A percentile compares a stretch with the other conserved stretches of the same genome.
phyloP scores from a whole-genome alignment of 176 grass and related monocot genomes.

The Eragrostis curvula region DNA sequence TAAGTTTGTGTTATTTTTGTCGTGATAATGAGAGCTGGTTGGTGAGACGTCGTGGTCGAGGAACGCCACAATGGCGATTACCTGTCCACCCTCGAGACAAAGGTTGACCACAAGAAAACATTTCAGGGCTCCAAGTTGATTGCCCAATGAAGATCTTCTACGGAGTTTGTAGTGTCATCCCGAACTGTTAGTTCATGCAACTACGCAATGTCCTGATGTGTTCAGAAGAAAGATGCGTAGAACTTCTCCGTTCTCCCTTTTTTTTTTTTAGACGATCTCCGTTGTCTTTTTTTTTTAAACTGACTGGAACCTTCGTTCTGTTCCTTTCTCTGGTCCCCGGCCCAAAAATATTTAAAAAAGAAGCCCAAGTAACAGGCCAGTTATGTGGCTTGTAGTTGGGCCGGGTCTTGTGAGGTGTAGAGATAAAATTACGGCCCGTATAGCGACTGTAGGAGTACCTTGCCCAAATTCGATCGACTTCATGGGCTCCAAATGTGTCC shows the following conservation, averaged over 20 bases:
- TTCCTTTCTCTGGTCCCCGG: no score
- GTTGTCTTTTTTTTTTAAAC: no score
- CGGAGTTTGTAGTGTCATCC: background rate
- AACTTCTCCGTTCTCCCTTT: background rate
- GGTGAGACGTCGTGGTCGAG: constrained; percentile 4
- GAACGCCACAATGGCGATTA: background rate
- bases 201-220: no score
- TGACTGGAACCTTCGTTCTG: no score
- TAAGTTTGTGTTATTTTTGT: background rate
- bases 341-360: no score
- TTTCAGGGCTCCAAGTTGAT: background rate
- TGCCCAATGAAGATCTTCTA: background rate
- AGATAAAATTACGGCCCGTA: background rate
- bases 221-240: background rate
- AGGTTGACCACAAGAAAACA: background rate
- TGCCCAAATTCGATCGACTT: background rate
- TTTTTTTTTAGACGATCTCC: no score
- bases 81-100: background rate
- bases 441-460: no score
- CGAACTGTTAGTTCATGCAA: background rate
- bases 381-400: background rate
- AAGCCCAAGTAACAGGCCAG: background rate
- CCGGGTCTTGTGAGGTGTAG: no score
- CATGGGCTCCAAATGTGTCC: background rate
- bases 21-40: background rate